Percentiles rank a stretch among this genome's conserved stretches.
These are phyloP conservation scores for Curvularia sp. DNA, from an alignment of 2,329 filamentous ascomycete species.

Conservation along the genomic window DNA sequence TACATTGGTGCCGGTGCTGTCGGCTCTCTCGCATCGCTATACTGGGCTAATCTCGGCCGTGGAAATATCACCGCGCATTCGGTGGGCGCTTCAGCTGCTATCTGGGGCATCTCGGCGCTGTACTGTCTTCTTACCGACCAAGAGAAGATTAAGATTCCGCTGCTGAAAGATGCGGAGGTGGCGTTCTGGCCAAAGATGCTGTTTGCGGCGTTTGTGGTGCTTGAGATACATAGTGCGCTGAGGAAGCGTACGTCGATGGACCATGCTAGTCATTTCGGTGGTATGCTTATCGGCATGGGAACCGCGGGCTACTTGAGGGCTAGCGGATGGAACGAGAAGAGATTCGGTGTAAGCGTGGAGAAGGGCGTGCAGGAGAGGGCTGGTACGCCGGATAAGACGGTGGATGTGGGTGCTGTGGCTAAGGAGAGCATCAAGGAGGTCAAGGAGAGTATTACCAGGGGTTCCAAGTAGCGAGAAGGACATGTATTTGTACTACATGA, in stretches of 20 bases:
- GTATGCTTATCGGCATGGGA: conserved; percentile 35
- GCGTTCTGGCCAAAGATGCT: conserved; percentile 43
- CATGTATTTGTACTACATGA: background rate
- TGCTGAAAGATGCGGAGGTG: conserved; percentile 36
- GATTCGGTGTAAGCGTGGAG: background rate
- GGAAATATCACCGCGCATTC: conserved; percentile 38
- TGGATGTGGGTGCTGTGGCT: conserved; percentile 34
- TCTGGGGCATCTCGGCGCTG: conserved; percentile 43
- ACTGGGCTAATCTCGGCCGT: conserved; percentile 45
- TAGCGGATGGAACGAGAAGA: conserved; percentile 33
- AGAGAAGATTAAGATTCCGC: conserved; percentile 42
- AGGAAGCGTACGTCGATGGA: conserved; percentile 32
- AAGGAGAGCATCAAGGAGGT: conserved; percentile 38
- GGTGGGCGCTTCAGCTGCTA: conserved; percentile 44
- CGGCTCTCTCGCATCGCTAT: conserved; percentile 39
- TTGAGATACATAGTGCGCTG: conserved; percentile 34
- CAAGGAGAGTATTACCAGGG: conserved; percentile 43
- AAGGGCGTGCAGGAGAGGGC: conserved; percentile 22
- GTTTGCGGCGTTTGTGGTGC: conserved; percentile 32
- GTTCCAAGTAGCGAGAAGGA: conserved; percentile 4
- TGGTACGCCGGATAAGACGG: conserved; percentile 26
- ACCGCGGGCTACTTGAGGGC: conserved; percentile 39
- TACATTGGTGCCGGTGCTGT: conserved; percentile 46
- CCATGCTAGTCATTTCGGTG: conserved; percentile 49
- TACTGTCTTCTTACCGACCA: conserved; percentile 43